phyloP scores from a whole-genome alignment of 2,329 filamentous ascomycete genomes.

The Botrytis fabae region DNA sequence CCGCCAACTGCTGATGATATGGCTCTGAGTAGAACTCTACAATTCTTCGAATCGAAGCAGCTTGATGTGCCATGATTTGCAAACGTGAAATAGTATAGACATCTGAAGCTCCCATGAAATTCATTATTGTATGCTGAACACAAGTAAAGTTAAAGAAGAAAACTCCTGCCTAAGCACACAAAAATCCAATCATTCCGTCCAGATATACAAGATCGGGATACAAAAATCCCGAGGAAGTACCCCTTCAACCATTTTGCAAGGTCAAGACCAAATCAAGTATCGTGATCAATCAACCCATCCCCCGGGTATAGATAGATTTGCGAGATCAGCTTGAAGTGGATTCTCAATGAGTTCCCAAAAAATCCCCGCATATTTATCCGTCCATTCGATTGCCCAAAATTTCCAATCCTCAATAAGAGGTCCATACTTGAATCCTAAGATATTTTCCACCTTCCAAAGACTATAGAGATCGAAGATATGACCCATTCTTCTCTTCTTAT shows the following conservation, averaged over 20 bases:
- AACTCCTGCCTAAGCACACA: neutral
- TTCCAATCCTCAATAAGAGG: constrained; percentile 24
- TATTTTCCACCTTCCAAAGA: rapidly evolving
- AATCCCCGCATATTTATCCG: constrained; percentile 19
- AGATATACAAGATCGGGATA: neutral
- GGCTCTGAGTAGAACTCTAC: rapidly evolving
- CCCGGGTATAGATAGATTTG: neutral
- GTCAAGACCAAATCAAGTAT: neutral
- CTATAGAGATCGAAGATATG: too few relatives aligned
- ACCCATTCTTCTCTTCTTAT: too few relatives aligned
- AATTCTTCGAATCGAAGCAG: neutral
- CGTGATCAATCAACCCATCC: neutral
- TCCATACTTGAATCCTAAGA: constrained; percentile 20
- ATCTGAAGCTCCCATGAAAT: neutral
- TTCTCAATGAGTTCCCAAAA: constrained; percentile 25
- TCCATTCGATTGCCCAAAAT: constrained; percentile 13
- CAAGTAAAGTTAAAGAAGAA: neutral
- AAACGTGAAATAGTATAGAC: rapidly evolving
- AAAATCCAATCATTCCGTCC: neutral
- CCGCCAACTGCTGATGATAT: neutral
- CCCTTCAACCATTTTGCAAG: neutral
- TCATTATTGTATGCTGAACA: neutral
- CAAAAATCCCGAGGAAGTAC: neutral
- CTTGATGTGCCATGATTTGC: rapidly evolving
- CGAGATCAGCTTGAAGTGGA: neutral